These are phyloP conservation scores for Smithsoniella earleae DNA, from an alignment of 163 green algal species.

Conservation along the genomic window DNA sequence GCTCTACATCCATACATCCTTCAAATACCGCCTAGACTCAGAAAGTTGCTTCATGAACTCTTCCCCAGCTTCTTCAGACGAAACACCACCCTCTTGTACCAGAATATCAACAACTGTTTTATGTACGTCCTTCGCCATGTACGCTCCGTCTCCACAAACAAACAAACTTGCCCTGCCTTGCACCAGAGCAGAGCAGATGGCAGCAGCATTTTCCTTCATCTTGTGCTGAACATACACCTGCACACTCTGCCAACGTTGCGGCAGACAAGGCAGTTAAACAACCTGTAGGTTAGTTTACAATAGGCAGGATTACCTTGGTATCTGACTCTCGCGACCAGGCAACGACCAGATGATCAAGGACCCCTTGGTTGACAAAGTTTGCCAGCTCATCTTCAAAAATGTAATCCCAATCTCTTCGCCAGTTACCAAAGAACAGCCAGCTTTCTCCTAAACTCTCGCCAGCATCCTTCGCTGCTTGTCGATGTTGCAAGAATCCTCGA, in stretches of 20 bases:
- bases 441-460: slow-evolving; percentile 36
- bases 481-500: slow-evolving; percentile 73
- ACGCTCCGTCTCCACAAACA: slow-evolving; percentile 73
- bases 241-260: too few species aligned
- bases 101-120: slow-evolving; percentile 50
- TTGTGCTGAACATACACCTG: slow-evolving; percentile 72
- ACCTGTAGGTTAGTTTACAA: too few species aligned
- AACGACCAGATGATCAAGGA: slow-evolving; percentile 57
- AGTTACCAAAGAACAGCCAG: slow-evolving; percentile 90
- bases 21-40: slow-evolving; percentile 70
- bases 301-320: slow-evolving; percentile 42
- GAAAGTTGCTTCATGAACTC: slow-evolving; percentile 42
- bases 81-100: slow-evolving; percentile 38
- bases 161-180: slow-evolving; percentile 53
- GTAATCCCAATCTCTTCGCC: slow-evolving; percentile 66
- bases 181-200: slow-evolving; percentile 41
- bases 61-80: slow-evolving; percentile 40
- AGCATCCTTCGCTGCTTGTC: slow-evolving; percentile 32
- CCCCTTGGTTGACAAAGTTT: slow-evolving; percentile 54
- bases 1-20: slow-evolving; percentile 93
- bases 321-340: slow-evolving; percentile 69
- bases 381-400: slow-evolving; percentile 71
- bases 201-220: slow-evolving; percentile 42
- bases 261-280: too few species aligned
- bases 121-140: slow-evolving; percentile 77